Evolutionary conservation across 495 filamentous ascomycete species (phyloP).

Genomic region (Hypoxylon intermedium): DNA sequence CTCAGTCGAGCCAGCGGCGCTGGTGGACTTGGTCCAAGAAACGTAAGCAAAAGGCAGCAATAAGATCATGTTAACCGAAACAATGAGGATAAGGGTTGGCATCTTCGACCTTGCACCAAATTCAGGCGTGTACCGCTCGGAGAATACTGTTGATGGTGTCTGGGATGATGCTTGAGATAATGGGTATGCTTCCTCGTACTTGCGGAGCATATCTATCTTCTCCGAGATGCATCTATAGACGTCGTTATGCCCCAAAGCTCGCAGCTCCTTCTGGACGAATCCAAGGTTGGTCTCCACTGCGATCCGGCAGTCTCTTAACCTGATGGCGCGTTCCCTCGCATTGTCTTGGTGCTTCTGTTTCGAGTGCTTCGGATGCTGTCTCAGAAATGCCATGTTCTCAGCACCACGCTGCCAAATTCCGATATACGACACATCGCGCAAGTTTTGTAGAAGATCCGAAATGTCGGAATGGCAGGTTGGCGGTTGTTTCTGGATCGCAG

Average conservation of each 20-base stretch:
- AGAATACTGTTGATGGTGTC: too few species aligned
- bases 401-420: slow-evolving; percentile 20
- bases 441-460: slow-evolving; percentile 1
- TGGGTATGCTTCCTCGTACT: slow-evolving; percentile 29
- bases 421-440: slow-evolving; percentile 16
- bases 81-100: slow-evolving; percentile 9
- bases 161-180: too few species aligned
- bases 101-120: too few species aligned
- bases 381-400: slow-evolving; percentile 26
- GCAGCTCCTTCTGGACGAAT: slow-evolving; percentile 11
- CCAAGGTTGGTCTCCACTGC: not conserved
- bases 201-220: slow-evolving; percentile 16
- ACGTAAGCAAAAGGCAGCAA: not conserved
- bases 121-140: too few species aligned
- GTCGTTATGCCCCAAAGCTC: not conserved
- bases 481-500: not conserved
- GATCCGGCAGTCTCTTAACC: slow-evolving; percentile 7
- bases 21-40: slow-evolving; percentile 3
- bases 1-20: slow-evolving; percentile 1
- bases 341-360: slow-evolving; percentile 4
- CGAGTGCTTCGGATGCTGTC: slow-evolving; percentile 1
- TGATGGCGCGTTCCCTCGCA: slow-evolving; percentile 7
- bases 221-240: slow-evolving; percentile 4
- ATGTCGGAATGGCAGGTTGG: not conserved
- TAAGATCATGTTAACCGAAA: not conserved